Evolutionary conservation across 108 stramenopile species (phyloP).

Genomic region (Conticribra guillardii): DNA sequence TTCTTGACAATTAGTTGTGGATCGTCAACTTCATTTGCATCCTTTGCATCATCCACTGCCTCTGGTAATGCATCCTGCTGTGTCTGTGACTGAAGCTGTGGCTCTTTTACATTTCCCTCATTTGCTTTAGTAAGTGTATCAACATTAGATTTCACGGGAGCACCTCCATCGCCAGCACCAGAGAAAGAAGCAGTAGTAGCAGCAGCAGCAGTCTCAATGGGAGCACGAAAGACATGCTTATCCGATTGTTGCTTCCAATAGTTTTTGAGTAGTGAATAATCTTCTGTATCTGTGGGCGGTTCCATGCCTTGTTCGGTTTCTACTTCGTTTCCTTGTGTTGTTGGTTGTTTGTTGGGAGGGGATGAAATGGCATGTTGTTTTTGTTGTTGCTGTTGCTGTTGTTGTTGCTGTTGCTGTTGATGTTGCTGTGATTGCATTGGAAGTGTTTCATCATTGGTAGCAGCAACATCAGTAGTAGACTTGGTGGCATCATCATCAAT

Average conservation of each 20-base stretch:
- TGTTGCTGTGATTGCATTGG: neutral
- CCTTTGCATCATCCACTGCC: too few species aligned
- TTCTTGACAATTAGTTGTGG: neutral
- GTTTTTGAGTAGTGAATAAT: neutral
- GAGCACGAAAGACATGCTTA: conserved; percentile 2
- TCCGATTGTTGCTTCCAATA: conserved; percentile 16
- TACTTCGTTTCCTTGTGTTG: neutral
- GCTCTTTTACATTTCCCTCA: too few species aligned
- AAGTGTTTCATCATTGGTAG: neutral
- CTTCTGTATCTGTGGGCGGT: conserved; percentile 8
- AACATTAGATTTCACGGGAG: neutral
- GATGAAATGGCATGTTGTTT: neutral
- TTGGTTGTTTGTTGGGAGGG: neutral
- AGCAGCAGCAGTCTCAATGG: neutral
- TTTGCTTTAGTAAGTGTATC: neutral
- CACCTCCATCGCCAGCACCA: too few species aligned
- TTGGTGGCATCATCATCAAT: too few species aligned
- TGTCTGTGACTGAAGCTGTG: neutral
- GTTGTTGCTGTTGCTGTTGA: neutral
- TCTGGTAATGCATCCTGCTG: neutral
- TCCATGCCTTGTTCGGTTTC: conserved; percentile 1
- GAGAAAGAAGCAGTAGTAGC: neutral
- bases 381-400: neutral
- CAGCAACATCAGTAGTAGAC: neutral
- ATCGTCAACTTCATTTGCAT: conserved; percentile 8